Percentiles rank a stretch among this genome's conserved stretches.
phyloP scores from a whole-genome alignment of 2,329 filamentous ascomycete species.

The Nothophoma quercina region DNA sequence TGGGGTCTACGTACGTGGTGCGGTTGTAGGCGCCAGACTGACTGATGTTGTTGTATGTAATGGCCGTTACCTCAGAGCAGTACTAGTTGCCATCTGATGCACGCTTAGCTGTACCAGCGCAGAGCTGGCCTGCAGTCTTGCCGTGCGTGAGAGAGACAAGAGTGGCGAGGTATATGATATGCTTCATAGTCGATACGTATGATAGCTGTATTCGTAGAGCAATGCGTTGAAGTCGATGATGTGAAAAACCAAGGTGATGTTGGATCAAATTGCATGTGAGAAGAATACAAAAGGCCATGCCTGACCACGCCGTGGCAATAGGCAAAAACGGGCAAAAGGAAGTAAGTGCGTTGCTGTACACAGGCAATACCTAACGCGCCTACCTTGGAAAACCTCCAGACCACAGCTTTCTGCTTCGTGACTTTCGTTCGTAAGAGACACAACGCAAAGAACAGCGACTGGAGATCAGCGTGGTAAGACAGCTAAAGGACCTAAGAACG shows the following conservation, averaged over 20 bases:
- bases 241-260: not conserved
- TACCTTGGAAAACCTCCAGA: not conserved
- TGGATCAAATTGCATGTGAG: not conserved
- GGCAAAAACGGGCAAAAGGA: not conserved
- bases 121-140: constrained; percentile 44
- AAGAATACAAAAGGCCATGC: not conserved
- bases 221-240: constrained; percentile 7
- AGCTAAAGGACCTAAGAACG: too few species aligned
- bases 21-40: constrained; percentile 69
- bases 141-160: constrained; percentile 24
- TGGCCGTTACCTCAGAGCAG: constrained; percentile 69
- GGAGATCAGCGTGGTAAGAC: not conserved
- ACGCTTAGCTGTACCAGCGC: constrained; percentile 39
- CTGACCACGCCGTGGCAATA: not conserved
- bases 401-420: constrained; percentile 10
- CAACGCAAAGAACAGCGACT: constrained; percentile 15
- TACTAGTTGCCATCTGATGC: constrained; percentile 67
- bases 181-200: constrained; percentile 30
- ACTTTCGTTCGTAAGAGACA: not conserved
- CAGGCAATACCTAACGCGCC: not conserved
- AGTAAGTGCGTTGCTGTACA: not conserved
- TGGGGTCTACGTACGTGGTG: constrained; percentile 66
- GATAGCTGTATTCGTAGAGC: constrained; percentile 8
- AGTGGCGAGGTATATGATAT: constrained; percentile 24
- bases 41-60: constrained; percentile 72